Conservation (phyloP, 768 basidiomycete genomes). For the Cubamyces sp. region DNA sequence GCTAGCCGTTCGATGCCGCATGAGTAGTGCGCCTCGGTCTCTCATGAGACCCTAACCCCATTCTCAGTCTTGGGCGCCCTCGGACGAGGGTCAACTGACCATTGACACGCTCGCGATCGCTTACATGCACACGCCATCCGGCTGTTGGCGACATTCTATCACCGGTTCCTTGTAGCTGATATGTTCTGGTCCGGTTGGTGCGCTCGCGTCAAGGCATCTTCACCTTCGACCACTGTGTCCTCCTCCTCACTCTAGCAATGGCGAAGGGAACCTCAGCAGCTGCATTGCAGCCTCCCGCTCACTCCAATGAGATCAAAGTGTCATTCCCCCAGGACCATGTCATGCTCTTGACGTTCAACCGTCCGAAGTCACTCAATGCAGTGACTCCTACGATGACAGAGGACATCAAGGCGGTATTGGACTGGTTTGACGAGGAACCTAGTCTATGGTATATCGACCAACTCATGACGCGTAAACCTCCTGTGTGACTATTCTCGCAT, state of each 20-base stretch:
- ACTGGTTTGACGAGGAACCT: constrained; percentile 78
- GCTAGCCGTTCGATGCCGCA: no score
- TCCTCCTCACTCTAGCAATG: background rate
- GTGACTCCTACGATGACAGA: constrained; percentile 61
- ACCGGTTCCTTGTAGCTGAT: background rate
- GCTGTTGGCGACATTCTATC: background rate
- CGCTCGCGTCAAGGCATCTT: background rate
- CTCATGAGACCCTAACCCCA: constrained; percentile 8
- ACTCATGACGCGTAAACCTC: constrained; percentile 1
- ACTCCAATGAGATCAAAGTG: constrained; percentile 43
- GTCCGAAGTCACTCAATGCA: constrained; percentile 74
- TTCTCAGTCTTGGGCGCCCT: background rate
- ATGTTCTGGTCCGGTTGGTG: background rate
- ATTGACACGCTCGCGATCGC: background rate
- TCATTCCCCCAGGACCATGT: constrained; percentile 54
- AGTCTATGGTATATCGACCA: constrained; percentile 61
- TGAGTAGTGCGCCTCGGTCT: no score
- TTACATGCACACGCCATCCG: background rate
- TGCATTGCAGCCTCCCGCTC: constrained; percentile 31
- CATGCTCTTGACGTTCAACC: constrained; percentile 62
- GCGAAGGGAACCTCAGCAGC: background rate
- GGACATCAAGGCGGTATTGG: constrained; percentile 55
- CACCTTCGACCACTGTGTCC: background rate
- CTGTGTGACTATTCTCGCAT: background rate
- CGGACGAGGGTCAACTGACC: constrained; percentile 4